These are phyloP conservation scores for Microcyclosporella mali DNA, from an alignment of 2,329 filamentous ascomycete genomes.

Conservation along the genomic window DNA sequence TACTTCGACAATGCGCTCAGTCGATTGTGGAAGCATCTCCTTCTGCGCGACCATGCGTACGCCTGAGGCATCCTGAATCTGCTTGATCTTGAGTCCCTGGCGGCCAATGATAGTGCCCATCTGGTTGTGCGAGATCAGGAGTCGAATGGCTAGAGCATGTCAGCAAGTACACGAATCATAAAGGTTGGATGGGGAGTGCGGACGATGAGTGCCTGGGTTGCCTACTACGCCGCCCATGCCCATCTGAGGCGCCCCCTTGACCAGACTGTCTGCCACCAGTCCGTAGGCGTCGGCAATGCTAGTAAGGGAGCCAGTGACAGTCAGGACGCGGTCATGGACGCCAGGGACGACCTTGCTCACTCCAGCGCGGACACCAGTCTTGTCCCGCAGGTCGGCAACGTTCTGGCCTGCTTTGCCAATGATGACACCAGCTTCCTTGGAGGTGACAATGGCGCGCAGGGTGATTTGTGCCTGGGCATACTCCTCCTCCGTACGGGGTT, in stretches of 20 bases:
- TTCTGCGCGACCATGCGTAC: slow-evolving; percentile 99
- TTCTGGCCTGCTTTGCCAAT: slow-evolving; percentile 99
- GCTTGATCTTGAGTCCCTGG: slow-evolving; percentile 97
- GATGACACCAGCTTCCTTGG: slow-evolving; percentile 97
- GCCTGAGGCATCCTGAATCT: slow-evolving; percentile 93
- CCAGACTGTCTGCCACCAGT: slow-evolving; percentile 81
- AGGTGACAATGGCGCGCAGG: slow-evolving; percentile 93
- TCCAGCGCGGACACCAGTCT: slow-evolving; percentile 95
- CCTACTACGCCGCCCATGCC: slow-evolving; percentile 90
- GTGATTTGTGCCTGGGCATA: slow-evolving; percentile 90
- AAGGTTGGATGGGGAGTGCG: slow-evolving; percentile 36
- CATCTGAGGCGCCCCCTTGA: slow-evolving; percentile 90
- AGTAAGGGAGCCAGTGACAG: slow-evolving; percentile 84
- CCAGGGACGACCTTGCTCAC: slow-evolving; percentile 98
- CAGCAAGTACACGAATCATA: slow-evolving; percentile 20
- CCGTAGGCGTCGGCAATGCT: slow-evolving; percentile 88
- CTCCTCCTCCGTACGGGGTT: slow-evolving; percentile 93
- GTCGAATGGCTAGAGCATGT: slow-evolving; percentile 68
- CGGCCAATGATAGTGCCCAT: slow-evolving; percentile 99
- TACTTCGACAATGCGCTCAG: slow-evolving; percentile 94
- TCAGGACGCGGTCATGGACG: slow-evolving; percentile 93
- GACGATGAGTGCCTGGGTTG: slow-evolving; percentile 91
- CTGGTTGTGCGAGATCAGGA: slow-evolving; percentile 98
- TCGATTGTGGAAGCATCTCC: slow-evolving; percentile 98
- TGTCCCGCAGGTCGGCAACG: slow-evolving; percentile 90